phyloP scores from a whole-genome alignment of 2,329 filamentous ascomycete species.

The Fusarium proliferatum region DNA sequence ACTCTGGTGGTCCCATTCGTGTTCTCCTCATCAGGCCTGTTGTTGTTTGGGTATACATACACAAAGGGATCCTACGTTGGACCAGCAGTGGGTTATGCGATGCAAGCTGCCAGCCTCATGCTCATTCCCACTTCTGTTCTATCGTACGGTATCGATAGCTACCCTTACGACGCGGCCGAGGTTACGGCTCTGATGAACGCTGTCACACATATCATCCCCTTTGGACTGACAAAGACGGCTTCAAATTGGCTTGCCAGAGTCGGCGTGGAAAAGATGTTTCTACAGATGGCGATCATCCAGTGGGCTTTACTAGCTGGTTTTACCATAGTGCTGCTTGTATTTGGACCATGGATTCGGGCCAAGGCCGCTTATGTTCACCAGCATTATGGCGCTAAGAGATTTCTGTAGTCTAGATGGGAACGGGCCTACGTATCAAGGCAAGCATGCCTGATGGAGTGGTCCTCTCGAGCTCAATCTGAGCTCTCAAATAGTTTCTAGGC shows the following conservation, averaged over 20 bases:
- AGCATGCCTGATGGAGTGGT: fast-evolving
- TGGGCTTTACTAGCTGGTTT: not conserved
- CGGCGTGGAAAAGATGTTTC: not conserved
- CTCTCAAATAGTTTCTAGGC: not conserved
- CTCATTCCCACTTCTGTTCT: not conserved
- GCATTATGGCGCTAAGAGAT: not conserved
- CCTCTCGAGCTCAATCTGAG: fast-evolving
- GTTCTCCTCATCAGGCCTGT: not conserved
- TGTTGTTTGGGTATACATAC: not conserved
- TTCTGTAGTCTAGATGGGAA: not conserved
- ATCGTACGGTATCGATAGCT: not conserved
- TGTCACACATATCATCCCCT: not conserved
- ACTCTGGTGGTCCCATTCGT: not conserved
- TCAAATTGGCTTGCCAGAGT: not conserved
- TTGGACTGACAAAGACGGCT: not conserved
- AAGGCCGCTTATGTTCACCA: not conserved
- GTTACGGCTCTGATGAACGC: not conserved
- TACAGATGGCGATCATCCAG: not conserved
- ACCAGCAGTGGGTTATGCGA: not conserved
- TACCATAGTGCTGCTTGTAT: not conserved
- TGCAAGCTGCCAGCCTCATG: not conserved
- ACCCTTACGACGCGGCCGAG: not conserved
- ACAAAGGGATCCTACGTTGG: not conserved
- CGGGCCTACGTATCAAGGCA: fast-evolving
- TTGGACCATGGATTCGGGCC: not conserved